These are phyloP conservation scores for Yamadazyma nakazawae DNA, from an alignment of 805 yeast genomes.

Conservation along the genomic window DNA sequence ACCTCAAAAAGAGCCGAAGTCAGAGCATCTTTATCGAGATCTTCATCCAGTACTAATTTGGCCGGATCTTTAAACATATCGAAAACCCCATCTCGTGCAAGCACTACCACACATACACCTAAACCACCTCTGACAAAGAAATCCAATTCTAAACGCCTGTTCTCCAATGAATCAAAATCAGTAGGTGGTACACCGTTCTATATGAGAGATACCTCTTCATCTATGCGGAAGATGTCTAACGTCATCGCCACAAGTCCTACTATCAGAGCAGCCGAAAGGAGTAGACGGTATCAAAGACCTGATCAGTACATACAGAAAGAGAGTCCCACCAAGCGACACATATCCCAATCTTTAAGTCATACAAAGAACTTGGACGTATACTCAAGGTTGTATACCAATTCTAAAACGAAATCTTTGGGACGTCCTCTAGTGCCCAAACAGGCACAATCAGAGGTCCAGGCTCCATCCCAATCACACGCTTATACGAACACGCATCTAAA, in stretches of 20 bases:
- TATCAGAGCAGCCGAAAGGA: background rate
- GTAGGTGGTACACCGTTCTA: constrained; percentile 23
- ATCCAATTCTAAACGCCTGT: background rate
- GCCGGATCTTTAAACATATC: constrained; percentile 5
- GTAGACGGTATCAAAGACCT: background rate
- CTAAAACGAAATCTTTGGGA: constrained; percentile 1
- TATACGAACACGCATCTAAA: background rate
- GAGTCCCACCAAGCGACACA: background rate
- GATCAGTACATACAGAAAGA: background rate
- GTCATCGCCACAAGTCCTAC: constrained; percentile 4
- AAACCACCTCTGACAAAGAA: constrained; percentile 3
- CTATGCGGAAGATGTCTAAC: constrained; percentile 24
- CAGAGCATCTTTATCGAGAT: constrained; percentile 6
- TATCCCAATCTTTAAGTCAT: background rate
- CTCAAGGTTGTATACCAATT: constrained; percentile 11
- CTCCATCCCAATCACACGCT: too few relatives aligned
- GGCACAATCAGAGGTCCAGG: too few relatives aligned
- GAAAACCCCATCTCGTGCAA: constrained; percentile 10
- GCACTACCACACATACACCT: background rate
- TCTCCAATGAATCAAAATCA: constrained; percentile 5
- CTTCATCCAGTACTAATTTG: constrained; percentile 9
- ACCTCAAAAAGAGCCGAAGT: constrained; percentile 16
- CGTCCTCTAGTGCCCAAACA: background rate
- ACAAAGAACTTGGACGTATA: constrained; percentile 10
- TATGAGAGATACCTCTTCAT: constrained; percentile 40